phyloP scores from a whole-genome alignment of 2,329 filamentous ascomycete species.

The Aspergillus sp. region DNA sequence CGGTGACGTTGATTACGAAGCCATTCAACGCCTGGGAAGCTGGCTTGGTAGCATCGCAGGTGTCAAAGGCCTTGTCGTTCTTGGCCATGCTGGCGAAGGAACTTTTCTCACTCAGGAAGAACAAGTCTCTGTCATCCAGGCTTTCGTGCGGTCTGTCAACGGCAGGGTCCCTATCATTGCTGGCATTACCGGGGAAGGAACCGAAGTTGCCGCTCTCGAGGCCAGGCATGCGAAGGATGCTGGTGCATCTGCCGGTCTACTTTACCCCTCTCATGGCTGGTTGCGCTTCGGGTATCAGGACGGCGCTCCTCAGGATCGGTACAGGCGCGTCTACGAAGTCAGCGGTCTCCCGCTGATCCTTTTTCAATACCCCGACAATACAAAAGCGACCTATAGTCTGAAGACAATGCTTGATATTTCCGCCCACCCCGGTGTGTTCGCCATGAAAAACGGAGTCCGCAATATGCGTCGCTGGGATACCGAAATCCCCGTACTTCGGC shows the following conservation, averaged over 20 bases:
- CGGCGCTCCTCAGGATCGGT: conserved; percentile 53
- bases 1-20: conserved; percentile 50
- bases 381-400: conserved; percentile 52
- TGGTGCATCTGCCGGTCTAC: conserved; percentile 50
- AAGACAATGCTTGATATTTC: conserved; percentile 54
- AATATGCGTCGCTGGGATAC: conserved; percentile 59
- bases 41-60: conserved; percentile 53
- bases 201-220: conserved; percentile 52
- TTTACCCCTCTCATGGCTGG: conserved; percentile 56
- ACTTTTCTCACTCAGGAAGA: conserved; percentile 53
- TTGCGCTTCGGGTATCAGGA: conserved; percentile 55
- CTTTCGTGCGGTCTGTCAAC: conserved; percentile 52
- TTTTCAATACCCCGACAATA: conserved; percentile 55
- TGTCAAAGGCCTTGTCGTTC: conserved; percentile 53
- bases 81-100: conserved; percentile 55
- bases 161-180: conserved; percentile 52
- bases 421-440: conserved; percentile 52
- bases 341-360: conserved; percentile 51
- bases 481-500: conserved; percentile 53
- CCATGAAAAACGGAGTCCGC: conserved; percentile 57
- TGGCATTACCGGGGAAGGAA: conserved; percentile 54
- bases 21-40: conserved; percentile 52
- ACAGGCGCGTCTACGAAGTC: conserved; percentile 50
- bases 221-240: conserved; percentile 50
- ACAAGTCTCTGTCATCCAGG: conserved; percentile 50